Percentiles rank a stretch among this genome's conserved stretches.
These are phyloP conservation scores for Cytospora paraplurivora DNA, from an alignment of 2,329 filamentous ascomycete species.

Conservation along the genomic window DNA sequence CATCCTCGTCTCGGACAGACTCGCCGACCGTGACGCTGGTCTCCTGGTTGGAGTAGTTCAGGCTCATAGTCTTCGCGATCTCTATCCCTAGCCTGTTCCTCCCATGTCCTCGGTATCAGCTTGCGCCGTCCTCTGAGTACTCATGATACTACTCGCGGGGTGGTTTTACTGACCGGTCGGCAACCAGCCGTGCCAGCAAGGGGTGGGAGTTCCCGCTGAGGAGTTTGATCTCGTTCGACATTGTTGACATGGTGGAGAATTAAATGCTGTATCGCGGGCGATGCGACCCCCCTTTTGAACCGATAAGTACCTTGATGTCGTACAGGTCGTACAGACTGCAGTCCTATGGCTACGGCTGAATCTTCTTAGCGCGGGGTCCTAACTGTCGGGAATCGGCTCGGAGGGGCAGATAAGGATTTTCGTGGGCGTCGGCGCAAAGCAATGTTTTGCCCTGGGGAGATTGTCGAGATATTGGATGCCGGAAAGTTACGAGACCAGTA, in stretches of 20 bases:
- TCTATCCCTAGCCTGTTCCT: conserved; percentile 69
- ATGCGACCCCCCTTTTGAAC: conserved; percentile 13
- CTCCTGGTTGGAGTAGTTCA: conserved; percentile 86
- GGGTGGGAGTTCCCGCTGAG: conserved; percentile 44
- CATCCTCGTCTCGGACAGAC: conserved; percentile 95
- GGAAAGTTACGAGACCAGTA: background rate
- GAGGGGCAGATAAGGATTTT: conserved; percentile 1
- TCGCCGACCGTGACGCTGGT: conserved; percentile 93
- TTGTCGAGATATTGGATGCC: background rate
- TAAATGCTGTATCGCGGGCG: conserved; percentile 10
- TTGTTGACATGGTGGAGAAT: conserved; percentile 33
- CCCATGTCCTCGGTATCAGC: conserved; percentile 6
- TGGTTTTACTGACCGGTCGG: conserved; percentile 42
- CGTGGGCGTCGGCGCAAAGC: background rate
- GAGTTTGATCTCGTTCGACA: conserved; percentile 57
- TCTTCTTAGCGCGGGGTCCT: conserved; percentile 26
- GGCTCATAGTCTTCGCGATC: conserved; percentile 75
- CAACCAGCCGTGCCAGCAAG: conserved; percentile 37
- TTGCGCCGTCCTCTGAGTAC: background rate
- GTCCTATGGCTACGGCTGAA: conserved; percentile 11
- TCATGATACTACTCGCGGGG: background rate
- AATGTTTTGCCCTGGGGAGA: background rate
- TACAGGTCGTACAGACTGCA: conserved; percentile 18
- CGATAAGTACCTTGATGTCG: conserved; percentile 9
- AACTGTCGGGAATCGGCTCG: background rate